Evolutionary conservation across 148 eudicot genomes (phyloP).

Genomic region (Selenicereus undatus): DNA sequence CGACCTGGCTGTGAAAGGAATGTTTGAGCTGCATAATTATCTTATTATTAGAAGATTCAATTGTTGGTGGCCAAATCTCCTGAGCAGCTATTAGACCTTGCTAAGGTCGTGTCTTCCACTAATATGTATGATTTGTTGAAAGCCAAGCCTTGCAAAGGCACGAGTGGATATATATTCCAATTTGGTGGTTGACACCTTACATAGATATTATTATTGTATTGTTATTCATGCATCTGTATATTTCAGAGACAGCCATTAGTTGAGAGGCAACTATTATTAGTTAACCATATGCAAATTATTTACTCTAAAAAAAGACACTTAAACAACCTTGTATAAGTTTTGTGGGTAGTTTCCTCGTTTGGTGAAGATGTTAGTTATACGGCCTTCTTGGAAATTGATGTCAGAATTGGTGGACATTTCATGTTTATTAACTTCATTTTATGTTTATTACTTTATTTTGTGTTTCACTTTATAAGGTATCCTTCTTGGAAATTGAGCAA

Average conservation of each 20-base stretch:
- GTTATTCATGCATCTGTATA: not conserved
- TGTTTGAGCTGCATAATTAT: conserved; percentile 1
- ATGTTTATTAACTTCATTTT: too few species aligned
- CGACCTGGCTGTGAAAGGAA: not conserved
- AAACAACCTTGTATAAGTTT: not conserved
- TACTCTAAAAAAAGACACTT: not conserved
- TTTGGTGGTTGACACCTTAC: not conserved
- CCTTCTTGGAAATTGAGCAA: too few species aligned
- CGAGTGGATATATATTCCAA: not conserved
- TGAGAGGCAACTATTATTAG: not conserved
- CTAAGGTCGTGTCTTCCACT: conserved; percentile 3
- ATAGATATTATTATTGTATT: not conserved
- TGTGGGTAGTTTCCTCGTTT: not conserved
- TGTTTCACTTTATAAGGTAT: too few species aligned
- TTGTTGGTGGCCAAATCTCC: not conserved
- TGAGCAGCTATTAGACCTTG: not conserved
- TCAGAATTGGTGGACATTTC: not conserved
- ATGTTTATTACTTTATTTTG: too few species aligned
- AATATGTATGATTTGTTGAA: not conserved
- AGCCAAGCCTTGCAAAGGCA: not conserved
- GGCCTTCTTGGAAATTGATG: not conserved
- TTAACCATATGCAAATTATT: not conserved
- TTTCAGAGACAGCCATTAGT: not conserved
- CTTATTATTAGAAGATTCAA: not conserved
- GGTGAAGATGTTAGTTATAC: not conserved